Percentiles rank a stretch among this genome's conserved stretches.
These are phyloP conservation scores for Rosellinia necatrix DNA, from an alignment of 2,329 filamentous ascomycete genomes.

Conservation along the genomic window DNA sequence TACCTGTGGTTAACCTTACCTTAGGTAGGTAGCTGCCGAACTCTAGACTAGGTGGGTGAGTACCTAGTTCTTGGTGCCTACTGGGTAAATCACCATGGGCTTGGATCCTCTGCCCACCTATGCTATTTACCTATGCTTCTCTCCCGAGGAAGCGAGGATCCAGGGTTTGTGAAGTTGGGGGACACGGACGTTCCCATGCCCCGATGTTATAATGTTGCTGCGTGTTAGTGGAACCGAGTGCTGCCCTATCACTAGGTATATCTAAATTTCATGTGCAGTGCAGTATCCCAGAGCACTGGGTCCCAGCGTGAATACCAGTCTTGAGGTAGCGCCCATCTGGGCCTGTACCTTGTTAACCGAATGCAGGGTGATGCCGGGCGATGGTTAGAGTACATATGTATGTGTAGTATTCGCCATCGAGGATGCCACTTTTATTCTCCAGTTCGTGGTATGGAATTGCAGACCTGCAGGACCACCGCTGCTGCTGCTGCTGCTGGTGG, in stretches of 20 bases:
- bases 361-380: background rate
- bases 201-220: no score
- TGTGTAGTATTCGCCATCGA: no score
- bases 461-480: constrained; percentile 16
- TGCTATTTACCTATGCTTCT: background rate
- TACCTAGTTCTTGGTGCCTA: no score
- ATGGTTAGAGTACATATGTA: no score
- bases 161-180: constrained; percentile 1
- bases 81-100: no score
- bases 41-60: no score
- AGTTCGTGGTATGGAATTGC: constrained; percentile 4
- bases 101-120: background rate
- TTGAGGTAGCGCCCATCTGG: background rate
- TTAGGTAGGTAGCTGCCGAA: no score
- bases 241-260: no score
- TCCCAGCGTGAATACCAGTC: background rate
- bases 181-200: background rate
- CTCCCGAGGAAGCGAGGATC: background rate
- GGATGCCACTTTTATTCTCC: constrained; percentile 11
- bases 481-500: constrained; percentile 16
- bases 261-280: constrained; percentile 6
- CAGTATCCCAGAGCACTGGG: constrained; percentile 20
- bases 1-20: no score
- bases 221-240: constrained; percentile 3
- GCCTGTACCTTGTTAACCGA: background rate